These are phyloP conservation scores for Pilobolus umbonatus DNA, from an alignment of 192 early-diverging fungal genomes.

Conservation along the genomic window DNA sequence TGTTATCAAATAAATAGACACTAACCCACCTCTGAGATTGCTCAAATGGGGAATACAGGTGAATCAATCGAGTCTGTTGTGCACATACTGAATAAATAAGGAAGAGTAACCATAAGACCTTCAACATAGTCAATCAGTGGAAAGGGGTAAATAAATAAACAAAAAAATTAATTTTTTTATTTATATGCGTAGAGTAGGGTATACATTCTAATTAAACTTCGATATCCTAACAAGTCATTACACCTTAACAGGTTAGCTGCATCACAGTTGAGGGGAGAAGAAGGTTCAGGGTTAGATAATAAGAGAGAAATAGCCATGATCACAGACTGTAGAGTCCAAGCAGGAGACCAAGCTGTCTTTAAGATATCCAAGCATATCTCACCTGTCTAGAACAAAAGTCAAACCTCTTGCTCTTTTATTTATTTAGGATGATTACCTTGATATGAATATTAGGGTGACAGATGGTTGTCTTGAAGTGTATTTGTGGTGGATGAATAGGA, in stretches of 20 bases:
- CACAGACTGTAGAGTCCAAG: slow-evolving; percentile 88
- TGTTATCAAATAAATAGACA: no score
- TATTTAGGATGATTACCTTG: slow-evolving; percentile 50
- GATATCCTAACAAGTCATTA: slow-evolving; percentile 82
- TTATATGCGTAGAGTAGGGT: slow-evolving; percentile 70
- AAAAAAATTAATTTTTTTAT: not conserved
- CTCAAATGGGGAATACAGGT: no score
- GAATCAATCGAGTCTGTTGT: no score
- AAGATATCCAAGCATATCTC: slow-evolving; percentile 97
- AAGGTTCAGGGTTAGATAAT: slow-evolving; percentile 82
- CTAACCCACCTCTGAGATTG: no score
- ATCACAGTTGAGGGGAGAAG: slow-evolving; percentile 92
- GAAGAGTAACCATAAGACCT: no score
- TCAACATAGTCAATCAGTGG: no score
- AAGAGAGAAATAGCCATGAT: slow-evolving; percentile 80
- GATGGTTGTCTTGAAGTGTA: slow-evolving; percentile 69
- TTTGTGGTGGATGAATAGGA: slow-evolving; percentile 73
- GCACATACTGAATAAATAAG: no score
- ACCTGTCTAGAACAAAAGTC: slow-evolving; percentile 60
- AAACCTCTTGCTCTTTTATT: not conserved
- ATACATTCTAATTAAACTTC: slow-evolving; percentile 84
- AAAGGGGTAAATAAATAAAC: not conserved
- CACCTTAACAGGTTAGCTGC: slow-evolving; percentile 89
- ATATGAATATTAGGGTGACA: slow-evolving; percentile 95
- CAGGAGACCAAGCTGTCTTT: slow-evolving; percentile 90